phyloP scores from a whole-genome alignment of 2,329 filamentous ascomycete species.

The Neonectria coccinea region DNA sequence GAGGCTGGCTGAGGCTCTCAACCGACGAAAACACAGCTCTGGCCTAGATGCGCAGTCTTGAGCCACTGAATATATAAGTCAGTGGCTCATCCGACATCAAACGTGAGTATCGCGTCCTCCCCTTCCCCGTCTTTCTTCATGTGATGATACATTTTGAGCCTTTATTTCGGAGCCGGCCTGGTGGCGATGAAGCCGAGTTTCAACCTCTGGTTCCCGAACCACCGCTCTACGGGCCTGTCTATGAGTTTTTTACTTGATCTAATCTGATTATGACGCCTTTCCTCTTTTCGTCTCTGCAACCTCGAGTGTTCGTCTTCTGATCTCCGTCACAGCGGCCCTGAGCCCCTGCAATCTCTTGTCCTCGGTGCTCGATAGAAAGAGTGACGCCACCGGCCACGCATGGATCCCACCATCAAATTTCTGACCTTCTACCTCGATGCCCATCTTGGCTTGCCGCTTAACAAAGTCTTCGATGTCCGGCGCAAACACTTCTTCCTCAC shows the following conservation, averaged over 20 bases:
- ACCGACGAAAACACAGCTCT: not conserved
- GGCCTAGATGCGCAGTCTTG: not conserved
- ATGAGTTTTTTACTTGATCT: conserved; percentile 70
- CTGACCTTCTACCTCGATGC: conserved; percentile 65
- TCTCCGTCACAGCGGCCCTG: conserved; percentile 53
- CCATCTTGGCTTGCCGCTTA: conserved; percentile 63
- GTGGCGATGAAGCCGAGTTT: conserved; percentile 63
- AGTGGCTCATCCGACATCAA: not conserved
- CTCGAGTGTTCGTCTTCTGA: conserved; percentile 49
- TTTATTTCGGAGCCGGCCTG: conserved; percentile 49
- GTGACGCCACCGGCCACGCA: conserved; percentile 81
- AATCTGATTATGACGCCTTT: conserved; percentile 64
- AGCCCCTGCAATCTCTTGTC: conserved; percentile 66
- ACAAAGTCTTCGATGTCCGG: conserved; percentile 75
- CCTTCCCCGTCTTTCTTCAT: conserved; percentile 3
- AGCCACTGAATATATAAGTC: not conserved
- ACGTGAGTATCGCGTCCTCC: conserved; percentile 6
- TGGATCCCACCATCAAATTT: conserved; percentile 78
- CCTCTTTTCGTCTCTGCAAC: conserved; percentile 31
- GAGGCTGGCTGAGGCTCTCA: conserved; percentile 9
- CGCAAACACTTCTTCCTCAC: conserved; percentile 81
- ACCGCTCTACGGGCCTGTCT: conserved; percentile 42
- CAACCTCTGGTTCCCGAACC: conserved; percentile 59
- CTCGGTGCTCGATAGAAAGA: conserved; percentile 65
- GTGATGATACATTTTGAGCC: conserved; percentile 59